These are phyloP conservation scores for Clarireedia paspali DNA, from an alignment of 2,329 filamentous ascomycete genomes.

Conservation along the genomic window DNA sequence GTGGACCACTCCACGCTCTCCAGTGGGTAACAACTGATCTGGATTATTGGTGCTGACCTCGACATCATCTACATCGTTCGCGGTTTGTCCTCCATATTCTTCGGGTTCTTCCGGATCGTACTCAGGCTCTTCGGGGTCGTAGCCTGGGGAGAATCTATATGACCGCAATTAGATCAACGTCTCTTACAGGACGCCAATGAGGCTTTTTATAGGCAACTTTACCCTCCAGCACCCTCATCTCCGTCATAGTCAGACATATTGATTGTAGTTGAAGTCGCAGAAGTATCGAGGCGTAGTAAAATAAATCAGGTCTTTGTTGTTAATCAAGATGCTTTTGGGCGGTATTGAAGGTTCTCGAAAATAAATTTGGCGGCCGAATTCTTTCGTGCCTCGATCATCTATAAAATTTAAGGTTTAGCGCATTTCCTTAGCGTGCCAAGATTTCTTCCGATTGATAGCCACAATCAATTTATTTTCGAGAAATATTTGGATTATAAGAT, in stretches of 20 bases:
- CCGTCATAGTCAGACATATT: conserved; percentile 63
- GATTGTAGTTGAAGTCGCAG: background rate
- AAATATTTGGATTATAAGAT: conserved; percentile 9
- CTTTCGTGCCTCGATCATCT: conserved; percentile 8
- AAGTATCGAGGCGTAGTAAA: background rate
- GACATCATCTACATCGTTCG: conserved; percentile 43
- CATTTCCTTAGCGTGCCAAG: conserved; percentile 17
- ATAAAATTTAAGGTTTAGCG: conserved; percentile 4
- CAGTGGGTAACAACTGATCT: conserved; percentile 33
- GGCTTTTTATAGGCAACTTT: background rate
- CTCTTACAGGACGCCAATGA: background rate
- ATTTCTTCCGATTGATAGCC: conserved; percentile 10
- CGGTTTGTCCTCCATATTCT: conserved; percentile 34
- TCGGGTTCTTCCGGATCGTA: conserved; percentile 49
- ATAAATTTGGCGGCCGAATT: conserved; percentile 17
- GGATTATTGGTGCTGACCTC: conserved; percentile 52
- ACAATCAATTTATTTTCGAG: conserved; percentile 9
- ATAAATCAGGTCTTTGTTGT: conserved; percentile 1
- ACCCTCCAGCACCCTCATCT: conserved; percentile 12
- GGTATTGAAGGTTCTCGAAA: conserved; percentile 10
- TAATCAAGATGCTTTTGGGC: background rate
- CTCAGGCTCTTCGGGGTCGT: conserved; percentile 48
- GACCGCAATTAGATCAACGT: background rate
- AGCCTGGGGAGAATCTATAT: conserved; percentile 34
- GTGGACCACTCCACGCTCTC: conserved; percentile 39